Evolutionary conservation across 129 eudicot species (phyloP).

Genomic region (Flaveria sonorensis): DNA sequence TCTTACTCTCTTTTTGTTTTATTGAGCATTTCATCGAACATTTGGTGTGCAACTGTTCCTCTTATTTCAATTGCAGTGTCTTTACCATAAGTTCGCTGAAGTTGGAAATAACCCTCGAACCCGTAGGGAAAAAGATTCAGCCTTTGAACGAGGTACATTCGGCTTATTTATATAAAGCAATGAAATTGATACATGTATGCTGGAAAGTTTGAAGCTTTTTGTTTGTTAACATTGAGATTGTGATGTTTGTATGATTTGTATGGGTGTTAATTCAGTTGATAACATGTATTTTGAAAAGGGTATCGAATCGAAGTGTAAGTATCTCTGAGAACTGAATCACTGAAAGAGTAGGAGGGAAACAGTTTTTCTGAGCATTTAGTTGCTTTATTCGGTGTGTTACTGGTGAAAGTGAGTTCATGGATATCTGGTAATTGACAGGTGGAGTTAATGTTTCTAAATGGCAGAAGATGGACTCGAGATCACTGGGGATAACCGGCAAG

Average conservation of each 20-base stretch:
- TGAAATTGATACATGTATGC: no score
- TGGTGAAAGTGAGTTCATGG: background rate
- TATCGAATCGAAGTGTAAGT: background rate
- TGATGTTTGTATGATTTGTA: background rate
- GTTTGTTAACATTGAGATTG: no score
- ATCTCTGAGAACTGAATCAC: background rate
- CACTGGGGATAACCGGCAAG: conserved; percentile 57
- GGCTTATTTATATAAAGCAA: background rate
- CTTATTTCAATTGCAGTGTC: conserved; percentile 33
- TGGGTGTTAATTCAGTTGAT: background rate
- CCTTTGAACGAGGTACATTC: conserved; percentile 24
- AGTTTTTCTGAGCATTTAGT: background rate
- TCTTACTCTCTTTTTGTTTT: background rate
- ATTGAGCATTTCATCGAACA: conserved; percentile 55
- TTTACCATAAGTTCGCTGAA: conserved; percentile 36
- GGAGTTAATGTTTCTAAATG: conserved; percentile 45
- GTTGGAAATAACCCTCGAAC: conserved; percentile 25
- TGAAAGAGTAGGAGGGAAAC: background rate
- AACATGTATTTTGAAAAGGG: no score
- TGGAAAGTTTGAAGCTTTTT: no score
- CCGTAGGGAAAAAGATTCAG: conserved; percentile 18
- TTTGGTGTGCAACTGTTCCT: conserved; percentile 12
- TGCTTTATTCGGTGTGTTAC: conserved; percentile 13
- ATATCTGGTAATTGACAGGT: conserved; percentile 36
- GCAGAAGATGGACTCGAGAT: conserved; percentile 65